Evolutionary conservation across 176 grass and related monocot species (phyloP).

Genomic region (Oryza longistaminata): DNA sequence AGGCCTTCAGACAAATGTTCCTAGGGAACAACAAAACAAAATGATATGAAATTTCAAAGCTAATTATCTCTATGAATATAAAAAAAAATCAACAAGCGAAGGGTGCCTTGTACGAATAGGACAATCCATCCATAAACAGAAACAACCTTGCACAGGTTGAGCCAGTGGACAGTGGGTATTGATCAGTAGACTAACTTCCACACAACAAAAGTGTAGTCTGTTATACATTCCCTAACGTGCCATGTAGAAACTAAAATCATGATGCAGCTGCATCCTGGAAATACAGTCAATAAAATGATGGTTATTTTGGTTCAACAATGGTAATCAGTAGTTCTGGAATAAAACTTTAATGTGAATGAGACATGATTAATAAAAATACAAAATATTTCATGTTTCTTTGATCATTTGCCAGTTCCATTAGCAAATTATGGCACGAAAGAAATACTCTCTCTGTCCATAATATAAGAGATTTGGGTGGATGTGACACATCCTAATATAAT

Average conservation of each 20-base stretch:
- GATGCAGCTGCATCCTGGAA: not conserved
- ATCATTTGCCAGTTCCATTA: not conserved
- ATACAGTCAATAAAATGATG: not conserved
- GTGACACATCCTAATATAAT: too few species aligned
- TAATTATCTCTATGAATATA: too few species aligned
- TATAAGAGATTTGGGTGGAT: too few species aligned
- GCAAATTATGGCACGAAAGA: not conserved
- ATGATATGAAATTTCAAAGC: too few species aligned
- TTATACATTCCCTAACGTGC: not conserved
- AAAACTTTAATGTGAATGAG: not conserved
- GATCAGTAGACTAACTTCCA: not conserved
- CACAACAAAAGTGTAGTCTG: not conserved
- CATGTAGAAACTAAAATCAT: not conserved
- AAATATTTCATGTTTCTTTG: not conserved
- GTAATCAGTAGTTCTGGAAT: not conserved
- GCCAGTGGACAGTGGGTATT: not conserved
- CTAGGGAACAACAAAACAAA: not conserved
- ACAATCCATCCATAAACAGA: not conserved
- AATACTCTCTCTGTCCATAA: too few species aligned
- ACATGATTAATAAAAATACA: not conserved
- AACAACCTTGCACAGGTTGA: not conserved
- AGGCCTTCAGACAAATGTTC: not conserved
- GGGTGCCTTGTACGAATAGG: not conserved
- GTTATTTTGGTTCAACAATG: not conserved
- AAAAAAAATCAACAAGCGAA: not conserved